Conservation (phyloP, 2,329 filamentous ascomycete species). For the Berkeleyomyces rouxiae region DNA sequence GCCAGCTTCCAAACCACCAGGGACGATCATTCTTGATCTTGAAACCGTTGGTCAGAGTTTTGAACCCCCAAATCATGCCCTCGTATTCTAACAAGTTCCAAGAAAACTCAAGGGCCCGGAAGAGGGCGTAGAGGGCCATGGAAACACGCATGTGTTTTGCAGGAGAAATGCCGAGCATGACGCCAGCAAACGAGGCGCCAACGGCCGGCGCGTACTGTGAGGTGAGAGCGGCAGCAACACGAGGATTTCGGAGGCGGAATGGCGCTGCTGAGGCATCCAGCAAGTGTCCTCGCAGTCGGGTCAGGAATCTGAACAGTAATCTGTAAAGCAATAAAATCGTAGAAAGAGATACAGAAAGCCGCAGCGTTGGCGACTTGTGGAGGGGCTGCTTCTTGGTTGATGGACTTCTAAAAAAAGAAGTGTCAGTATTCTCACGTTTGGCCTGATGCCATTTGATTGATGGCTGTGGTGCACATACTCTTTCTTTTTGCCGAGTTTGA, state of each 20-base stretch:
- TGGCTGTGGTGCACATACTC: slow-evolving; percentile 25
- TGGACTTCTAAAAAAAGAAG: slow-evolving; percentile 16
- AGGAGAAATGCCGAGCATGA: slow-evolving; percentile 63
- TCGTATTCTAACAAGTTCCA: slow-evolving; percentile 73
- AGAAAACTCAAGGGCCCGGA: slow-evolving; percentile 66
- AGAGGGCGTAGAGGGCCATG: slow-evolving; percentile 65
- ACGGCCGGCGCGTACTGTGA: slow-evolving; percentile 73
- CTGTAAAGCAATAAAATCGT: slow-evolving; percentile 78
- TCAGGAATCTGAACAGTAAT: slow-evolving; percentile 78
- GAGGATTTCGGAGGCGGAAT: slow-evolving; percentile 71
- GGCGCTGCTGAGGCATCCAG: slow-evolving; percentile 63
- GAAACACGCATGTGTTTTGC: slow-evolving; percentile 51
- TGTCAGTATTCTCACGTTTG: slow-evolving; percentile 1
- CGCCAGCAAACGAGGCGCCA: slow-evolving; percentile 75
- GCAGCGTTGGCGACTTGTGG: slow-evolving; percentile 51
- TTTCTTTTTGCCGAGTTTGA: slow-evolving; percentile 28
- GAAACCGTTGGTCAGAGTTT: slow-evolving; percentile 18
- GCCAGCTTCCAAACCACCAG: slow-evolving; percentile 74
- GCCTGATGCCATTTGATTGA: background rate
- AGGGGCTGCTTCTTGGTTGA: slow-evolving; percentile 33
- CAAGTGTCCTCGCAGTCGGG: slow-evolving; percentile 59
- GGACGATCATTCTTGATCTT: slow-evolving; percentile 47
- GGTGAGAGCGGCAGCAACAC: slow-evolving; percentile 56
- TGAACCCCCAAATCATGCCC: slow-evolving; percentile 46
- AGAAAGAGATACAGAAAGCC: slow-evolving; percentile 68